Evolutionary conservation across 768 basidiomycete species (phyloP), one percentile per base, ranked within the genome.

Genomic region (Pleurotus cornucopiae): DNA sequence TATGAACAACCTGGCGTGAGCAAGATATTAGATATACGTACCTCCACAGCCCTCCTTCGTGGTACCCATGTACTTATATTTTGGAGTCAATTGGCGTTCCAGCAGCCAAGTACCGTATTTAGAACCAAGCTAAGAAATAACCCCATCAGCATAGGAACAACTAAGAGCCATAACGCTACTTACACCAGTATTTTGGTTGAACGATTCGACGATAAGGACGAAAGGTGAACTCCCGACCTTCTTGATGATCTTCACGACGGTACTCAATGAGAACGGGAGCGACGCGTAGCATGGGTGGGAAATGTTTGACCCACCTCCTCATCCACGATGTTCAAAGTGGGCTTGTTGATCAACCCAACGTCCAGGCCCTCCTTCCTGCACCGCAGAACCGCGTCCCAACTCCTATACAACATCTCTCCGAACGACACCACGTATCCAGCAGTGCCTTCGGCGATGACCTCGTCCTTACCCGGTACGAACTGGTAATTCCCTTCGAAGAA

Each of bases 151-250:
- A 20, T 46, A 44, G 4, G 12, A 30, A 43, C 5, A 26, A 25
- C 55, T 40, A 20, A 21, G 6, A 26, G 18, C 23, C 23, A 34
- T 9, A 34, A 34, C 1, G 18, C 45, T 37, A 63, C 75, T 44
- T 59, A 82, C 80, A n/a, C 91, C 92, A 6, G 91, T 94, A 83
- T 91, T 92, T 72, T 88, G 88, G 74, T 90, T 94, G 56, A 89
- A 76, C 14, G 89, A 88, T 73, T 94, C 92, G 13, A 88, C 90
- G 40, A 94, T 83, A 26, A 94, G 79, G 25, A 94, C 90, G 69
- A 93, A 93, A 16, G 80, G 81, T 61, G 80, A 86, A 21, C 75
- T 62, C 6, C 92, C 92, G 45, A 89, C 79, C 76, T 90, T 89
- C 68, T 66, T 76, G 61, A 89, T 83, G 18, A 72, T 77, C 81